Evolutionary conservation across 208 protist species (phyloP).

Genomic region (Vickermania ingenoplastis): DNA sequence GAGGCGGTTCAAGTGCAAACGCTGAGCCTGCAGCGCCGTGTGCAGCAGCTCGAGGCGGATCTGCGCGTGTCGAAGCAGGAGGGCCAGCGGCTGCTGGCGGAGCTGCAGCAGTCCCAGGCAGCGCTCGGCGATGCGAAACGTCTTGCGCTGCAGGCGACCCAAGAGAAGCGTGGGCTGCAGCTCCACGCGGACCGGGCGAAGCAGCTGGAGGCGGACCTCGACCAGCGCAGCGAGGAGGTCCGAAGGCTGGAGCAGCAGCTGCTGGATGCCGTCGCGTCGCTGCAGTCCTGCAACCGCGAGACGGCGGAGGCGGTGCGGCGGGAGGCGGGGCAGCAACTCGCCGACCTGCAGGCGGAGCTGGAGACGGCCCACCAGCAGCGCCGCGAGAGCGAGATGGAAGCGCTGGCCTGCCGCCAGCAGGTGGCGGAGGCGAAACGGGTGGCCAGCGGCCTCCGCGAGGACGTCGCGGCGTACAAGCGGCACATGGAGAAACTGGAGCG

Average conservation of each 20-base stretch:
- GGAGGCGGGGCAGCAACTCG: slow-evolving; percentile 56
- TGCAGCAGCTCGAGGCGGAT: slow-evolving; percentile 53
- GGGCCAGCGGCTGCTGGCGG: slow-evolving; percentile 55
- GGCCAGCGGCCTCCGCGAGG: slow-evolving; percentile 26
- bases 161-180: slow-evolving; percentile 45
- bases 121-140: slow-evolving; percentile 36
- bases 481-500: slow-evolving; percentile 42
- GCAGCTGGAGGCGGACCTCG: slow-evolving; percentile 45
- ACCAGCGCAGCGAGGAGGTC: slow-evolving; percentile 51
- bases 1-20: no score
- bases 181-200: slow-evolving; percentile 29
- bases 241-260: slow-evolving; percentile 52
- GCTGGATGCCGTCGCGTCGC: slow-evolving; percentile 38
- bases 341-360: slow-evolving; percentile 59
- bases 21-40: slow-evolving; percentile 44
- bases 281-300: slow-evolving; percentile 71
- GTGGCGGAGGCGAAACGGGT: slow-evolving; percentile 33
- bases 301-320: slow-evolving; percentile 66
- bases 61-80: slow-evolving; percentile 60
- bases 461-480: slow-evolving; percentile 34
- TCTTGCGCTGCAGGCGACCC: slow-evolving; percentile 47
- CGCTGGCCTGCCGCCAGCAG: slow-evolving; percentile 38
- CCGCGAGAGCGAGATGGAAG: slow-evolving; percentile 38
- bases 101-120: slow-evolving; percentile 34
- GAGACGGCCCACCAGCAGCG: slow-evolving; percentile 53